These are phyloP conservation scores for Draba incana DNA, from an alignment of 345 rosid genomes.

Conservation along the genomic window DNA sequence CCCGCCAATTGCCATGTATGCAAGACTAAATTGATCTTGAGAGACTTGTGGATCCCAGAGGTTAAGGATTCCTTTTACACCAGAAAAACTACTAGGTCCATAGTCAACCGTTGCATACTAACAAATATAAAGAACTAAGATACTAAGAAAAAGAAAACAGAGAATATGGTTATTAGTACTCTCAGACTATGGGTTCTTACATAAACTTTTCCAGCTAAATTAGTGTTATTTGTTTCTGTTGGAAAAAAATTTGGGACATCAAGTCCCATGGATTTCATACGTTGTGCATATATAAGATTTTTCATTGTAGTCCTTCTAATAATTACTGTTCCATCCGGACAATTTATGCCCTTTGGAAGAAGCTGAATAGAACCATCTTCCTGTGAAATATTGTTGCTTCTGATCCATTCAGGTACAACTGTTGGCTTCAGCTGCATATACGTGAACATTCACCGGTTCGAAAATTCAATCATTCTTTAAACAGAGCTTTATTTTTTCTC, in stretches of 20 bases:
- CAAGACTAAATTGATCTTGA: slow-evolving; percentile 25
- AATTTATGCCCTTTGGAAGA: slow-evolving; percentile 7
- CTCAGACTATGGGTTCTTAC: slow-evolving; percentile 16
- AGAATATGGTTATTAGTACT: not conserved
- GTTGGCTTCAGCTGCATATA: slow-evolving; percentile 29
- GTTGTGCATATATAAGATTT: slow-evolving; percentile 13
- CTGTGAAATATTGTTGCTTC: not conserved
- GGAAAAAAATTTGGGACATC: not conserved
- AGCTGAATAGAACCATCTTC: slow-evolving; percentile 8
- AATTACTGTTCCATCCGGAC: slow-evolving; percentile 30
- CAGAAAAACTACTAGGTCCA: not conserved
- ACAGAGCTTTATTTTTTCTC: not conserved
- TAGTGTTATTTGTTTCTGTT: not conserved
- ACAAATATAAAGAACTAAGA: not conserved
- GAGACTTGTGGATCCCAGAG: slow-evolving; percentile 21
- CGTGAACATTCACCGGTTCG: not conserved
- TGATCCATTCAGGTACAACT: slow-evolving; percentile 29
- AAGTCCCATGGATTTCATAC: slow-evolving; percentile 17
- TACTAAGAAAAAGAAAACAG: not conserved
- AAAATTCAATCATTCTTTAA: not conserved
- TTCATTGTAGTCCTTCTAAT: slow-evolving; percentile 21
- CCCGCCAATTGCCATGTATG: not conserved
- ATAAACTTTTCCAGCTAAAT: not conserved
- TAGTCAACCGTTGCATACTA: slow-evolving; percentile 1
- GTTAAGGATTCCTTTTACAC: slow-evolving; percentile 19